Percentiles rank a stretch among this genome's conserved stretches.
These are phyloP conservation scores for Mycena alexandri DNA, from an alignment of 768 basidiomycete genomes.

Conservation along the genomic window DNA sequence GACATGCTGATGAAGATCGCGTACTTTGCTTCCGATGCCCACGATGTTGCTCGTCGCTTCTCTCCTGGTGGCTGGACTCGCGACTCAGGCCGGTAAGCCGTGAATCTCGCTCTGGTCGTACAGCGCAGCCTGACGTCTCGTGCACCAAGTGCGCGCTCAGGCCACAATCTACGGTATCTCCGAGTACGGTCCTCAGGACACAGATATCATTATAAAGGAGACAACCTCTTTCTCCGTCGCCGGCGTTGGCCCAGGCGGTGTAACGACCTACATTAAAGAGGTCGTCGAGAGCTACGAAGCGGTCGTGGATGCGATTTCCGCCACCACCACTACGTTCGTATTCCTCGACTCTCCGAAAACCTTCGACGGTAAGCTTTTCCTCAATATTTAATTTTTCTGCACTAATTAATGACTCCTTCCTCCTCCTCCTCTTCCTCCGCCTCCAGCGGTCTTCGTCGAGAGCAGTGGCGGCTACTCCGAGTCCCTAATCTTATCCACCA, in stretches of 20 bases:
- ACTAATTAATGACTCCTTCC: slow-evolving; percentile 7
- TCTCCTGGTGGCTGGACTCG: slow-evolving; percentile 7
- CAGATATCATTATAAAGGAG: not conserved
- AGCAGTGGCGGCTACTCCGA: slow-evolving; percentile 13
- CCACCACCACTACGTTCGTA: slow-evolving; percentile 11
- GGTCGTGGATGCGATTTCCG: slow-evolving; percentile 6
- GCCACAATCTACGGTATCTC: slow-evolving; percentile 14
- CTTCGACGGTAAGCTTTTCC: too few relatives aligned
- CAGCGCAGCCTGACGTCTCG: slow-evolving; percentile 8
- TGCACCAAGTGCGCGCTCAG: slow-evolving; percentile 12
- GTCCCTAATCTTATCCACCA: slow-evolving; percentile 11
- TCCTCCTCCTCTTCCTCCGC: not conserved
- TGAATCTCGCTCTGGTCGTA: slow-evolving; percentile 6
- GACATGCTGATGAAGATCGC: slow-evolving; percentile 3
- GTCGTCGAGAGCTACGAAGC: slow-evolving; percentile 21
- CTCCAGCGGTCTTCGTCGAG: slow-evolving; percentile 15
- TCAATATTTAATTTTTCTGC: slow-evolving; percentile 14
- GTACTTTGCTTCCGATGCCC: slow-evolving; percentile 10
- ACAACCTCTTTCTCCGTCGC: slow-evolving; percentile 14
- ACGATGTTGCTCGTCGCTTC: too few relatives aligned
- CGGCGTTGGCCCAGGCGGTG: slow-evolving; percentile 12
- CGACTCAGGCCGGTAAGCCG: slow-evolving; percentile 11
- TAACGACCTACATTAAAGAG: slow-evolving; percentile 16
- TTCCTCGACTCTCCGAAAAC: slow-evolving; percentile 12
- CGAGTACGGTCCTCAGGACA: slow-evolving; percentile 10